These are phyloP conservation scores for Trametes versicolor DNA, from an alignment of 1,284 basidiomycete genomes.

Conservation along the genomic window DNA sequence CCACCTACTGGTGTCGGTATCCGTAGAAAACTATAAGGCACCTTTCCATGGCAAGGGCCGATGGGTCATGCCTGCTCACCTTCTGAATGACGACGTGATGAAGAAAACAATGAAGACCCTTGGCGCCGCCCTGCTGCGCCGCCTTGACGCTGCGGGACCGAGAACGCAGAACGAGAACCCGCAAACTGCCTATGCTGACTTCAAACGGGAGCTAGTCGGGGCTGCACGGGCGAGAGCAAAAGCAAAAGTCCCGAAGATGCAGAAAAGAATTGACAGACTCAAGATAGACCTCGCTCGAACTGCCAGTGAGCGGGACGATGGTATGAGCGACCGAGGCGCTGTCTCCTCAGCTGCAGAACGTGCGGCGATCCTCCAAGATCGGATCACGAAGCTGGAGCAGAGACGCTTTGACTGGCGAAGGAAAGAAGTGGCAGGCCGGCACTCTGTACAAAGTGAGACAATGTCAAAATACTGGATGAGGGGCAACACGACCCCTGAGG, in stretches of 20 bases:
- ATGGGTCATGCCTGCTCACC: not conserved
- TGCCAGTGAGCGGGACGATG: not conserved
- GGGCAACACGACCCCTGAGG: slow-evolving; percentile 26
- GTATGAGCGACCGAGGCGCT: not conserved
- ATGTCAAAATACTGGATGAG: slow-evolving; percentile 44
- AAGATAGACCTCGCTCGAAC: not conserved
- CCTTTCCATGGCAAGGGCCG: slow-evolving; percentile 1
- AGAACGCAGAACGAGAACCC: not conserved
- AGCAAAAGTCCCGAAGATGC: slow-evolving; percentile 16
- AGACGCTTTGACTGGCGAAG: not conserved
- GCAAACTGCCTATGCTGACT: not conserved
- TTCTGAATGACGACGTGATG: not conserved
- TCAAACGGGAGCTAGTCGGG: not conserved
- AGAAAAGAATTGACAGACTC: not conserved
- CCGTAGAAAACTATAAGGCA: not conserved
- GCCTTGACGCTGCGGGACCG: not conserved
- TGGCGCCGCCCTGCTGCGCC: not conserved
- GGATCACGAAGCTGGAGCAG: not conserved
- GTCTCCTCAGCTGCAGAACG: not conserved
- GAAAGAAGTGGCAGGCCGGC: not conserved
- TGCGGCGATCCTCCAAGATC: not conserved
- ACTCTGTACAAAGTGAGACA: slow-evolving; percentile 43
- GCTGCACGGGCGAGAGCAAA: not conserved
- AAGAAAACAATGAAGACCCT: not conserved
- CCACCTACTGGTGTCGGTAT: not conserved